Conservation (phyloP, 805 yeast species). For the Yarrowia sp. region DNA sequence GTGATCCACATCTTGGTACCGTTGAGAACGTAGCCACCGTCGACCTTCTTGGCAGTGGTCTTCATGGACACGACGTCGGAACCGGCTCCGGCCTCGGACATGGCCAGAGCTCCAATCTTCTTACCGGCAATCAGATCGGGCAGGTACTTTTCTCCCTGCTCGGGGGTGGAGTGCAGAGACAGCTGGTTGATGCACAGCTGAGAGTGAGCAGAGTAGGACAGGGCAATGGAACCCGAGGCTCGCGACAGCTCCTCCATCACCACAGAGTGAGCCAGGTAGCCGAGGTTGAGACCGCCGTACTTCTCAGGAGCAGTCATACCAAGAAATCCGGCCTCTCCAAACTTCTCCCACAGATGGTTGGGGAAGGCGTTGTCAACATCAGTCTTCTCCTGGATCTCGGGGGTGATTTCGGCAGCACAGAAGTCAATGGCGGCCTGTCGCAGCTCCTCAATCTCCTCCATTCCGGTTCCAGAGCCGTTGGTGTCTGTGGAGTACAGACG, state of each 20-base stretch:
- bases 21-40: constrained; percentile 36
- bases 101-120: constrained; percentile 39
- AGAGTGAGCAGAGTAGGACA: constrained; percentile 39
- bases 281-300: constrained; percentile 38
- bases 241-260: constrained; percentile 39
- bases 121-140: constrained; percentile 37
- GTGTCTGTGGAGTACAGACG: constrained; percentile 21
- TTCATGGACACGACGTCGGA: constrained; percentile 39
- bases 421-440: constrained; percentile 37
- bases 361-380: constrained; percentile 37
- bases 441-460: constrained; percentile 34
- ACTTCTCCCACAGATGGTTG: constrained; percentile 38
- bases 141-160: constrained; percentile 37
- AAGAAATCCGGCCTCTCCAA: constrained; percentile 39
- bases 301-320: constrained; percentile 38
- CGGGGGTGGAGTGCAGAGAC: constrained; percentile 35
- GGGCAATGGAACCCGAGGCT: constrained; percentile 38
- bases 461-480: constrained; percentile 16
- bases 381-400: constrained; percentile 36
- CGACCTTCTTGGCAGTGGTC: constrained; percentile 36
- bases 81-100: constrained; percentile 40
- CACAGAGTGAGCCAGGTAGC: constrained; percentile 38
- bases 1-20: constrained; percentile 41
- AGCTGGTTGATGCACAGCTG: constrained; percentile 40
- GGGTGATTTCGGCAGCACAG: constrained; percentile 36